Percentiles rank a stretch among this genome's conserved stretches.
Evolutionary conservation across 768 basidiomycete species (phyloP).

Genomic region (Mycena rosella): DNA sequence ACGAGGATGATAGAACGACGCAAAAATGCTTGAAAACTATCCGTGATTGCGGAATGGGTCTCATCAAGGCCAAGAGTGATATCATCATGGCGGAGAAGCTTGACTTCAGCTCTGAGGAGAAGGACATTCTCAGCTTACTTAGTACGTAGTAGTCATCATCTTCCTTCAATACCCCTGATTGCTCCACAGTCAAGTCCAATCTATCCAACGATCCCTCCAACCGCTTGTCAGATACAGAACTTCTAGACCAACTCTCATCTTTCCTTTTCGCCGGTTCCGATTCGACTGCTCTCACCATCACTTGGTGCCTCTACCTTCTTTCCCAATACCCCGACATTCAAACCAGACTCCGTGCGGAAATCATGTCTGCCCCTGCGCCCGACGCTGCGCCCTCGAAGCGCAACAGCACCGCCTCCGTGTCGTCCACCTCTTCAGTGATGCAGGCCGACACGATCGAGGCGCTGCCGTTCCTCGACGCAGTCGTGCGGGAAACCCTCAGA

Average conservation of each 20-base stretch:
- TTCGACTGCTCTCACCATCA: constrained; percentile 66
- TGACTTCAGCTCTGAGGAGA: constrained; percentile 48
- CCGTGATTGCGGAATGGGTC: constrained; percentile 53
- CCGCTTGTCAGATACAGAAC: constrained; percentile 69
- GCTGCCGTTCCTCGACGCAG: constrained; percentile 67
- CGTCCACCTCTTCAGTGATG: constrained; percentile 32
- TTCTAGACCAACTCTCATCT: constrained; percentile 75
- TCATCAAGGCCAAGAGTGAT: constrained; percentile 58
- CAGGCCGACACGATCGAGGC: constrained; percentile 51
- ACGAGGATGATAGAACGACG: constrained; percentile 53
- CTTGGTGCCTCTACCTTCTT: constrained; percentile 71
- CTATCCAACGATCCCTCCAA: constrained; percentile 58
- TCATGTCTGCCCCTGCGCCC: constrained; percentile 39
- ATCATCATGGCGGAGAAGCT: constrained; percentile 51
- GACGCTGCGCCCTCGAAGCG: constrained; percentile 13
- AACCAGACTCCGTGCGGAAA: constrained; percentile 66
- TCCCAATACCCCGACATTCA: constrained; percentile 68
- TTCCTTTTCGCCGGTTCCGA: constrained; percentile 77
- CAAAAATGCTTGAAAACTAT: constrained; percentile 56
- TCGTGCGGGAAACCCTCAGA: constrained; percentile 69
- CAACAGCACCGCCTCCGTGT: constrained; percentile 42
- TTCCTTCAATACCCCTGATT: neutral
- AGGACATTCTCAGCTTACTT: constrained; percentile 63
- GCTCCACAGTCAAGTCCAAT: constrained; percentile 68
- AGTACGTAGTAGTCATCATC: constrained; percentile 49